These are phyloP conservation scores for Eucalyptus polybractea DNA, from an alignment of 345 rosid species.

Conservation along the genomic window DNA sequence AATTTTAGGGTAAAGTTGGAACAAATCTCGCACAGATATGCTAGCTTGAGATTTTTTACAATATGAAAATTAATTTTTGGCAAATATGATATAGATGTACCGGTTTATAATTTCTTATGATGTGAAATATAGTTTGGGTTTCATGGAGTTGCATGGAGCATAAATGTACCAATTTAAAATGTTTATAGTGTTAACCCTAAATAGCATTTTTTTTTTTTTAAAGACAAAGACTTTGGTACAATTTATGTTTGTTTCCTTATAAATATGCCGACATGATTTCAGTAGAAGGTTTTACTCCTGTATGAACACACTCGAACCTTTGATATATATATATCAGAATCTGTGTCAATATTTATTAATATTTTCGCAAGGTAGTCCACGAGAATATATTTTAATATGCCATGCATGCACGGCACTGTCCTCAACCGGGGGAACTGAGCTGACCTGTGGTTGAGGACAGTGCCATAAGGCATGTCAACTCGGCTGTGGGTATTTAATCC, in stretches of 20 bases:
- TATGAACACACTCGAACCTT: neutral
- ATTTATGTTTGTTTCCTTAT: neutral
- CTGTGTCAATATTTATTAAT: neutral
- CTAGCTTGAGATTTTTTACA: neutral
- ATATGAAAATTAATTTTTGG: too few species aligned
- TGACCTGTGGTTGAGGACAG: too few species aligned
- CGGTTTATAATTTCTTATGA: too few species aligned
- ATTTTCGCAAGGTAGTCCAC: neutral
- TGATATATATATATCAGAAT: neutral
- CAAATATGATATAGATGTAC: neutral
- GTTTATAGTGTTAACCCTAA: too few species aligned
- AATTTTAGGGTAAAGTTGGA: neutral
- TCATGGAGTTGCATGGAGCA: too few species aligned
- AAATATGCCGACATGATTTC: neutral
- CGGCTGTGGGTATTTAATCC: rapidly evolving
- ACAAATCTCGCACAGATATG: too few species aligned
- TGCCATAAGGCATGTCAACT: too few species aligned
- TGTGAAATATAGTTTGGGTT: neutral
- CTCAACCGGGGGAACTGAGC: too few species aligned
- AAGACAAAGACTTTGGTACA: neutral
- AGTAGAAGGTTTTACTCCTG: neutral
- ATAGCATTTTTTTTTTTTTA: too few species aligned
- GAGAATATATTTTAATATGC: neutral
- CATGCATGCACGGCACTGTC: rapidly evolving
- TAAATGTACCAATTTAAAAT: neutral